Base-by-base conservation (phyloP, 2,329 filamentous ascomycete species). In the Polytolypa hystricis region DNA sequence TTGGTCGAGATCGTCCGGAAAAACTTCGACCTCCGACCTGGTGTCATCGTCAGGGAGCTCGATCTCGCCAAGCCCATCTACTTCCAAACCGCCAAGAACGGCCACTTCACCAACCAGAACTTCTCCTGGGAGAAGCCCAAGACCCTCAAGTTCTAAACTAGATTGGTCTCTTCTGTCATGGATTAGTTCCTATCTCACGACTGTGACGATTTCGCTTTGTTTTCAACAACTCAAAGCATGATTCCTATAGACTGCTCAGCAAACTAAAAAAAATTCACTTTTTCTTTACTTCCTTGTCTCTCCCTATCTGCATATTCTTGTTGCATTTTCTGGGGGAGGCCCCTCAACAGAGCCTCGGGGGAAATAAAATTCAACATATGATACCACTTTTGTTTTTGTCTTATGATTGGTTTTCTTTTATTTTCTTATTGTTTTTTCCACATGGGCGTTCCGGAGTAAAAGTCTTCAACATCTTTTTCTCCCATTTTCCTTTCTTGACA, bases 81-180 rank as follows among this genome's bases (percentile, higher is more conserved):
- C 81, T 79, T 79, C 76, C 77, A 89, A 73, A 98, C 91, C 41
- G 91, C 91, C 69, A 95, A 95, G 84, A 96, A 96, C 71, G 91
- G 91, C 55, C 91, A 98, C 78, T 98, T 98, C 70, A 93, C 86
- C 68, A 91, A 95, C 83, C 91, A 94, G 77, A 72, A 66, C 66
- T 98, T 98, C 77, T 78, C 72, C 68, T 98, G 91, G 91, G 91
- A 98, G 79, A 77, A 96, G 78, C 89, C 91, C 59, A 95, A 94
- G 84, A 56, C 73, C 52, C 84, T 98, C 59, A 87, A 83, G 69
- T 81, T 84, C 68, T 96, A 94, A 77, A 63, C 54, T 49, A 40
- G 41, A 29, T 31, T 33, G 8, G 6, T 45, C 33, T 35, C 16
- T 34, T 40, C 28, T 28, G 28, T 19, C 38, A 43, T 38, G 34